Evolutionary conservation across 441 rosid genomes (phyloP), one percentile per base, ranked within the genome.

Genomic region (Flueggea neowawraea): DNA sequence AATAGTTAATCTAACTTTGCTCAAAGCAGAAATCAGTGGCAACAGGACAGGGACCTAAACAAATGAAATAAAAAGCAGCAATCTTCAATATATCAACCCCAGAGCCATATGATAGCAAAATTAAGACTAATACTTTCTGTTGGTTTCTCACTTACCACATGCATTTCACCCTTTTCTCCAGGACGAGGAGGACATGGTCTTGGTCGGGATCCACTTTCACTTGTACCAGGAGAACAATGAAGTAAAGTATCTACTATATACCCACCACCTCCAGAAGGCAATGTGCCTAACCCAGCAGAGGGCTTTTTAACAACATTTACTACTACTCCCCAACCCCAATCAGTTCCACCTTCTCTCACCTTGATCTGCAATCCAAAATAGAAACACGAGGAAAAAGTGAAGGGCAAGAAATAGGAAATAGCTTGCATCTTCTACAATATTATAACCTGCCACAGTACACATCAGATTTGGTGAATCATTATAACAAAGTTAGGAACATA

Each of bases 291-390:
- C 45, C 96, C 96, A 65, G 79, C 68, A 28, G 91, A 78, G 45
- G 93, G 66, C 66, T 81, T 89, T 73, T 89, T 95, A 9, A 95
- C 86, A 70, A 91, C 96, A 84, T 89, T 95, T 49, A 95, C 95
- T 54, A 86, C 99, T 68, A 95, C 97, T 69, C 97, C 98, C 99
- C 98, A 95, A 17, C 99, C 99, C 99, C 99, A 95, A 62, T 91
- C 98, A 45, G 86, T 89, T 67, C 93, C 96, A 61, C 97, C 97
- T 86, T 91, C 98, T 75, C 96, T 85, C 66, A 95, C 85, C 74
- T 82, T 91, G 78, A 95, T 74, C 99, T 95, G 88, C 62, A 73
- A 72, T 50, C 67, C 73, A 73, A 57, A 75, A 47, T 76, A 58
- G 43, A 13, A 52, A 49, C 57, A 54, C 67, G 48, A 52, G 22